Conservation (phyloP, 1,284 basidiomycete species). For the Cryptococcus deneoformans region DNA sequence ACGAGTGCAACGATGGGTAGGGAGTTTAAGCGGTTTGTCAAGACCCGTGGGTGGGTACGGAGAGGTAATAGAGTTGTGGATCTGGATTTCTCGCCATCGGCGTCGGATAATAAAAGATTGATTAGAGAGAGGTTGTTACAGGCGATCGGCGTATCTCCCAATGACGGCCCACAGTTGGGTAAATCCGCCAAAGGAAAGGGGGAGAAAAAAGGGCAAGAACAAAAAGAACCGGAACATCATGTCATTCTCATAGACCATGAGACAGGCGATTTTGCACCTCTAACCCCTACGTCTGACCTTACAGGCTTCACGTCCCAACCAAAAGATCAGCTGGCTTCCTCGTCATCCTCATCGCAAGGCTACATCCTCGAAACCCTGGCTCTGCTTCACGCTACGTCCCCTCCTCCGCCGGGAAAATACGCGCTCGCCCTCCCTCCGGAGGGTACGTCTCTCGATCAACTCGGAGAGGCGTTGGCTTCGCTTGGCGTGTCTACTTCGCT, state of each 20-base stretch:
- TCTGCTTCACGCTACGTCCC: constrained; percentile 25
- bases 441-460: constrained; percentile 13
- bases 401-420: constrained; percentile 22
- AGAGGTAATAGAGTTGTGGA: constrained; percentile 15
- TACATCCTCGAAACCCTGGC: constrained; percentile 27
- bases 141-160: constrained; percentile 3
- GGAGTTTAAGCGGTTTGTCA: constrained; percentile 20
- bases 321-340: background rate
- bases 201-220: background rate
- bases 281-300: background rate
- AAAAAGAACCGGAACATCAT: constrained; percentile 19
- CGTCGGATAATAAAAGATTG: constrained; percentile 12
- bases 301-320: background rate
- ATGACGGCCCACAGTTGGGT: background rate
- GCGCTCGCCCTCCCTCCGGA: constrained; percentile 27
- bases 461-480: constrained; percentile 14
- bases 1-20: constrained; percentile 24
- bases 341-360: background rate
- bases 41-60: constrained; percentile 30
- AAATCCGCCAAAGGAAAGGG: background rate
- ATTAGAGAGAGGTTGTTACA: constrained; percentile 11
- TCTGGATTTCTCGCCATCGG: constrained; percentile 24
- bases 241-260: constrained; percentile 17
- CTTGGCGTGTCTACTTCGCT: constrained; percentile 17
- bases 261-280: constrained; percentile 13